A percentile compares a stretch with the other conserved stretches of the same genome.
Evolutionary conservation across 345 rosid species (phyloP).

Genomic region (Eucalyptus erythrocorys): DNA sequence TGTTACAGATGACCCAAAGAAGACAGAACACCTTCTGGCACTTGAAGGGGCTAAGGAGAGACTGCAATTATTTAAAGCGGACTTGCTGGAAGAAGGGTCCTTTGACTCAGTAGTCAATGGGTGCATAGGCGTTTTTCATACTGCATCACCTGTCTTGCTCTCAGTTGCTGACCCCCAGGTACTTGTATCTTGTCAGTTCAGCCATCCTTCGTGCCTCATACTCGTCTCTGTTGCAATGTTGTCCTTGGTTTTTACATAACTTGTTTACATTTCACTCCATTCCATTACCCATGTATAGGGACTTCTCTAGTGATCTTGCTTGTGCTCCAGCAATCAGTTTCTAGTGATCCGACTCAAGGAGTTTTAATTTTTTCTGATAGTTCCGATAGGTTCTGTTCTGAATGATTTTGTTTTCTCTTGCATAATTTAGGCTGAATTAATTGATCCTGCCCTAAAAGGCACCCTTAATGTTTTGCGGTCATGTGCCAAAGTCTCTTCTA

Average conservation of each 20-base stretch:
- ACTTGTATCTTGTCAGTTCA: background rate
- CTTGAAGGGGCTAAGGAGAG: conserved; percentile 28
- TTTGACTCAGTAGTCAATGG: conserved; percentile 17
- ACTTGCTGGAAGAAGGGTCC: conserved; percentile 17
- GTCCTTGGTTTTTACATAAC: background rate
- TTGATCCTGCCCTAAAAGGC: conserved; percentile 29
- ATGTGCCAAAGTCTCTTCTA: conserved; percentile 9
- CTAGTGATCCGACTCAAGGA: background rate
- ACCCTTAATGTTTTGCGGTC: conserved; percentile 23
- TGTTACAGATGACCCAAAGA: conserved; percentile 14
- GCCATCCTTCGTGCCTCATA: background rate
- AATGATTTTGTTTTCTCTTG: background rate
- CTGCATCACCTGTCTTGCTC: conserved; percentile 36
- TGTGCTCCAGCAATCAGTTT: background rate
- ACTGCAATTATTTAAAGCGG: conserved; percentile 15
- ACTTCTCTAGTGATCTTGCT: background rate
- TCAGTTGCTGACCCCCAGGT: conserved; percentile 25
- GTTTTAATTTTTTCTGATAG: background rate
- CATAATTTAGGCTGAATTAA: conserved; percentile 4
- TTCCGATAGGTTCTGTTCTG: background rate
- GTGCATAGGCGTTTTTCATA: conserved; percentile 14
- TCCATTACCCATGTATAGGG: background rate
- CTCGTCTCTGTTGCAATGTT: background rate
- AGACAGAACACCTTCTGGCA: conserved; percentile 9
- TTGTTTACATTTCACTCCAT: background rate